Evolutionary conservation across 2,329 filamentous ascomycete genomes (phyloP).

Genomic region (Aspergillus intermedius): DNA sequence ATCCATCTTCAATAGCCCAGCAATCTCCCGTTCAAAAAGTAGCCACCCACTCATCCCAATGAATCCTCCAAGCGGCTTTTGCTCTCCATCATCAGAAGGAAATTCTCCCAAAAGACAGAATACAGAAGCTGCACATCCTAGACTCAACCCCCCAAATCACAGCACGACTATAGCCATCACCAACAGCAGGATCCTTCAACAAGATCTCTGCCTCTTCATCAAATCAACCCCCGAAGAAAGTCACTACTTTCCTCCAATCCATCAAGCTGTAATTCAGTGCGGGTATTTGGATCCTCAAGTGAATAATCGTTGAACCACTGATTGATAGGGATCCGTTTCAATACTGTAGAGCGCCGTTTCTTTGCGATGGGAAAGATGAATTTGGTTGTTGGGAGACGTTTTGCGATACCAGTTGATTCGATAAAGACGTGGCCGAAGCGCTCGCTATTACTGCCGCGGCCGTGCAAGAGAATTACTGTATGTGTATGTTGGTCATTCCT

Average conservation of each 20-base stretch:
- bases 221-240: conserved; percentile 32
- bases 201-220: conserved; percentile 23
- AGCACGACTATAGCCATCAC: conserved; percentile 31
- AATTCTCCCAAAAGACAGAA: conserved; percentile 37
- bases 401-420: conserved; percentile 10
- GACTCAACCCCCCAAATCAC: conserved; percentile 49
- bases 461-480: conserved; percentile 39
- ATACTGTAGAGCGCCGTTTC: conserved; percentile 39
- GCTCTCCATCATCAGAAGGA: not conserved
- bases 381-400: conserved; percentile 25
- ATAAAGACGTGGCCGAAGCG: conserved; percentile 32
- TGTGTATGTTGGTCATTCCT: conserved; percentile 22
- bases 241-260: conserved; percentile 40
- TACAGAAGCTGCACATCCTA: conserved; percentile 46
- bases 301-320: conserved; percentile 49
- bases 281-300: conserved; percentile 35
- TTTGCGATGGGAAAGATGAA: conserved; percentile 49
- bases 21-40: conserved; percentile 28
- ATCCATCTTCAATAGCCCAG: conserved; percentile 14
- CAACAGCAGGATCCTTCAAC: conserved; percentile 10
- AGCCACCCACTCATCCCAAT: conserved; percentile 46
- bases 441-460: conserved; percentile 30
- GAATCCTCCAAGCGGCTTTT: conserved; percentile 33
- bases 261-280: conserved; percentile 38
- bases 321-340: conserved; percentile 39